Evolutionary conservation across 345 rosid genomes (phyloP).

Genomic region (Citrus medica): DNA sequence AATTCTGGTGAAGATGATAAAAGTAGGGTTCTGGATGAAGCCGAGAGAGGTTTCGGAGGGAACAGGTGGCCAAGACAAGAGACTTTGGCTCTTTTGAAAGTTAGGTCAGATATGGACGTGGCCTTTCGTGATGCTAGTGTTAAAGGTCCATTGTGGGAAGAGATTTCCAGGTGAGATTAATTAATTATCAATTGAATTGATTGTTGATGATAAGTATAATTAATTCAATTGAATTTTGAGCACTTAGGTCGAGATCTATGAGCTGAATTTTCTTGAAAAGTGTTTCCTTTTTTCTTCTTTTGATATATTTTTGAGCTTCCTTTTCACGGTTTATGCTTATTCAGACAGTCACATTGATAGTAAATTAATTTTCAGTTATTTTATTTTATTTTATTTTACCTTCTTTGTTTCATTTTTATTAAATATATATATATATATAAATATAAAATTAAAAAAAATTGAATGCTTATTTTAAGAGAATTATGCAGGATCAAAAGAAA

Average conservation of each 20-base stretch:
- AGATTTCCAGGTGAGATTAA: conserved; percentile 64
- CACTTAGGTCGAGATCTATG: neutral
- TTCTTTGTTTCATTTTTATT: neutral
- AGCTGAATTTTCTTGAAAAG: neutral
- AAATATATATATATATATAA: no score
- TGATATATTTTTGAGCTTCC: neutral
- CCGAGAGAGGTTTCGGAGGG: conserved; percentile 34
- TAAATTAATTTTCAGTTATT: neutral
- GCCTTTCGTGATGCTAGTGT: conserved; percentile 44
- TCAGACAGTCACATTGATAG: neutral
- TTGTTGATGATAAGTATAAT: no score
- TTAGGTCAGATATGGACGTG: conserved; percentile 52
- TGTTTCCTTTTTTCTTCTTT: neutral
- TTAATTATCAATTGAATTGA: conserved; percentile 32
- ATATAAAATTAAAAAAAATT: neutral
- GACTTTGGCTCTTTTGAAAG: conserved; percentile 45
- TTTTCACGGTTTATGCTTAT: neutral
- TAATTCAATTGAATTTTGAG: neutral
- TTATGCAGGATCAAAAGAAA: neutral
- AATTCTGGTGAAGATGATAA: conserved; percentile 29
- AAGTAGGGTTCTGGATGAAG: conserved; percentile 17
- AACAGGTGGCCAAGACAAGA: conserved; percentile 56
- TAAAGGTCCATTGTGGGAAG: conserved; percentile 58
- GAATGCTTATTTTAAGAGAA: neutral
- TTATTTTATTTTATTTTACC: neutral